Evolutionary conservation across 345 rosid genomes (phyloP).

Genomic region (Camelina neglecta): DNA sequence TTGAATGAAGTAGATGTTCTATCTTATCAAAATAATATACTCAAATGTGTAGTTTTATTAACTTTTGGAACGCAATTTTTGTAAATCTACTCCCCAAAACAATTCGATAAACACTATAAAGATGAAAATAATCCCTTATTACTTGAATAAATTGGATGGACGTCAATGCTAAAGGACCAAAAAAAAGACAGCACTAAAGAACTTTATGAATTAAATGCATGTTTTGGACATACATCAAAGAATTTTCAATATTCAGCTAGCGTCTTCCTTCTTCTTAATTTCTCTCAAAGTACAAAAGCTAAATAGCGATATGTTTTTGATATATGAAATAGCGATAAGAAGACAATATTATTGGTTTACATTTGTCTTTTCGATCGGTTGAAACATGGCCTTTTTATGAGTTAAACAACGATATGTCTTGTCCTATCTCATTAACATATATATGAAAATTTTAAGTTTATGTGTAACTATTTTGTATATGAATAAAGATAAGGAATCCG

Average conservation of each 20-base stretch:
- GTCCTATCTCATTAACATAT: background rate
- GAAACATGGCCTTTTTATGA: background rate
- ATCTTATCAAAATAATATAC: background rate
- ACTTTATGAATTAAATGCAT: slow-evolving; percentile 40
- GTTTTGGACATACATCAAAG: slow-evolving; percentile 24
- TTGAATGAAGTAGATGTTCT: too few species aligned
- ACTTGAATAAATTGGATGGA: background rate
- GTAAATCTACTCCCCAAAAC: background rate
- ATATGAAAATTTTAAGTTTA: background rate
- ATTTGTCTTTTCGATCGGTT: background rate
- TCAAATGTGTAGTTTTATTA: slow-evolving; percentile 1
- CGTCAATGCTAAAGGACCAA: slow-evolving; percentile 18
- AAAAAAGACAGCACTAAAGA: slow-evolving; percentile 19
- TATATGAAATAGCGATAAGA: slow-evolving; percentile 23
- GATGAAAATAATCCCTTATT: background rate
- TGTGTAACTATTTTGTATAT: background rate
- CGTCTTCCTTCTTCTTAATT: background rate
- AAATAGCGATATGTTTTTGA: background rate
- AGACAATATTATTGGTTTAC: background rate
- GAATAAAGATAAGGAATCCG: background rate
- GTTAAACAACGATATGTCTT: background rate
- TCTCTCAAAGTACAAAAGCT: slow-evolving; percentile 24
- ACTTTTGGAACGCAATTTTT: background rate
- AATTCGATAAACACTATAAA: background rate
- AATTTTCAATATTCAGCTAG: slow-evolving; percentile 15